phyloP scores from a whole-genome alignment of 1,284 basidiomycete genomes.

The Rhizopogon parksii region DNA sequence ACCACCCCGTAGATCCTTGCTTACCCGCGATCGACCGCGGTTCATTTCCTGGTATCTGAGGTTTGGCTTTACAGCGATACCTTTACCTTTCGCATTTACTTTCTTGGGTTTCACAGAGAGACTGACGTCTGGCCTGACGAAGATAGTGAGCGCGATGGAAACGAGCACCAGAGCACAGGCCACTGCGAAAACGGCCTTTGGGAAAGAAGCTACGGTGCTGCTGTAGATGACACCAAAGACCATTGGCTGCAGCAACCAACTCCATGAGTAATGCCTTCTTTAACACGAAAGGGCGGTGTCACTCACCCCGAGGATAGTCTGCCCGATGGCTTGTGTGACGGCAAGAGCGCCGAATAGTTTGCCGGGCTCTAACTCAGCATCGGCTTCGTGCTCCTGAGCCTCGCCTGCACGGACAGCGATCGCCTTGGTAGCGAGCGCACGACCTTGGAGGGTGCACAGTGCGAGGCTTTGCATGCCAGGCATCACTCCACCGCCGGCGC shows the following conservation, averaged over 20 bases:
- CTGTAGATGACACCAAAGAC: conserved; percentile 66
- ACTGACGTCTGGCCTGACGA: conserved; percentile 41
- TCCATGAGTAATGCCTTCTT: background rate
- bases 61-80: conserved; percentile 2
- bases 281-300: background rate
- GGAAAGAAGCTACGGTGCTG: conserved; percentile 55
- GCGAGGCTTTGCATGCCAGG: conserved; percentile 69
- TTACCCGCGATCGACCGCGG: conserved; percentile 48
- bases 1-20: conserved; percentile 44
- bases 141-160: conserved; percentile 40
- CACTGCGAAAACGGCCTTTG: conserved; percentile 58
- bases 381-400: conserved; percentile 13
- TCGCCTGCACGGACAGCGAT: conserved; percentile 12
- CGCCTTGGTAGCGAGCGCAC: conserved; percentile 33
- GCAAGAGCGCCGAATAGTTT: conserved; percentile 64
- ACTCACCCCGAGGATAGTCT: conserved; percentile 64
- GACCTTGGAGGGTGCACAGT: conserved; percentile 56
- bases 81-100: conserved; percentile 8
- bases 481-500: conserved; percentile 53
- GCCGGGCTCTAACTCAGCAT: conserved; percentile 36
- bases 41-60: conserved; percentile 29
- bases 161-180: conserved; percentile 46
- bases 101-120: conserved; percentile 14
- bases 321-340: conserved; percentile 56
- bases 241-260: conserved; percentile 43